These are phyloP conservation scores for Paraglomus occultum DNA, from an alignment of 192 early-diverging fungal genomes.

Conservation along the genomic window DNA sequence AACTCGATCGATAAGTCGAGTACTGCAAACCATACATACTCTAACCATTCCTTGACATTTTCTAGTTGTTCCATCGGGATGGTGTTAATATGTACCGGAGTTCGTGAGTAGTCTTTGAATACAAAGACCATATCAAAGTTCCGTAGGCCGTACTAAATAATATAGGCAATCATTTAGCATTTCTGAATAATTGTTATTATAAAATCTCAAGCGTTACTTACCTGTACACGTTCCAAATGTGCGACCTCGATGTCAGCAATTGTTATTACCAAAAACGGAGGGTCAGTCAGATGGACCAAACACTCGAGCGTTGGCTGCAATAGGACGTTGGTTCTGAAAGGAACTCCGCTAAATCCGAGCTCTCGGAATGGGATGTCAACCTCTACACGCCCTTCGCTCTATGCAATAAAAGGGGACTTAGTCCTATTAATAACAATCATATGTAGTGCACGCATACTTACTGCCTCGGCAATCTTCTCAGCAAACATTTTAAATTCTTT, in stretches of 20 bases:
- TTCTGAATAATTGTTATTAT: neutral
- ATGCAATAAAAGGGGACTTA: conserved; percentile 2
- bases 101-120: conserved; percentile 87
- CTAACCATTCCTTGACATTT: conserved; percentile 94
- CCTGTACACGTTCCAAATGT: conserved; percentile 91
- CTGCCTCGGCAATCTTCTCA: conserved; percentile 80
- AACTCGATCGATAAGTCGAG: neutral
- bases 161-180: conserved; percentile 1
- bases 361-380: conserved; percentile 94
- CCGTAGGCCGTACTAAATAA: conserved; percentile 84
- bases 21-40: conserved; percentile 43
- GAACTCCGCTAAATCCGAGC: conserved; percentile 93
- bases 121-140: conserved; percentile 99
- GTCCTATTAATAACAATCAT: neutral
- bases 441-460: conserved; percentile 36
- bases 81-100: conserved; percentile 92
- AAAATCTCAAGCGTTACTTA: conserved; percentile 26
- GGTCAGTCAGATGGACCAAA: conserved; percentile 92
- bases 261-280: conserved; percentile 88
- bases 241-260: conserved; percentile 92
- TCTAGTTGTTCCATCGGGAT: conserved; percentile 91
- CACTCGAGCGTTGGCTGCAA: conserved; percentile 96
- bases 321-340: conserved; percentile 85
- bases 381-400: conserved; percentile 78
- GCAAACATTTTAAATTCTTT: conserved; percentile 93